Evolutionary conservation across 202 grass and related monocot genomes (phyloP), one percentile per base, ranked within the genome.

Genomic region (Bolboschoenoplectus hybrid): DNA sequence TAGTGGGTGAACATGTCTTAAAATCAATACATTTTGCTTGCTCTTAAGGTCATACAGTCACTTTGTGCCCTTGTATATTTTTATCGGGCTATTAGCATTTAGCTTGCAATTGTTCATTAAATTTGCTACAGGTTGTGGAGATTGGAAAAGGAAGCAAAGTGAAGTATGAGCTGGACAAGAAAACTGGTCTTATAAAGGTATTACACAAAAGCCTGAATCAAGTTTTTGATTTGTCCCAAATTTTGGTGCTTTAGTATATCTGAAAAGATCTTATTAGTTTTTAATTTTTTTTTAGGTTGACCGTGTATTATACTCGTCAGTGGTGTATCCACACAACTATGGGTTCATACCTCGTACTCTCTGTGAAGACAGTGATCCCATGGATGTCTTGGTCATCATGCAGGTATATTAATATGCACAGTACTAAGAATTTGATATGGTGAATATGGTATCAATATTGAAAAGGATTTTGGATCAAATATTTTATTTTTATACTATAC

Each of bases 131-230:
- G 95, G 95, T 98, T 55, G 94, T 95, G 67, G 95, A 98, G 81
- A 95, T 98, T n/a, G 88, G 88, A 32, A 95, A 91, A 84, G 95
- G 95, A 85, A 93, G 90, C 87, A 98, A 98, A 78, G 93, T 97
- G 75, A 97, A 97, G 81, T 97, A 97, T 80, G 95, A 97, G 81
- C 91, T 97, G 85, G 93, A 98, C 89, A 98, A 98, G 86, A 98
- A 95, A 93, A 98, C 93, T 85, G 95, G 93, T 40, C 82, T 98
- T 74, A 98, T 98, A 85, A 92, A 91, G 93, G 95, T 97, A 82
- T 82, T 71, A 17, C 2, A 14, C 14, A 32, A 26, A 26, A 67
- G 0, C 3, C 46, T 46, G 17, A 67, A 74, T 74, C 70, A 74
- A 32, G 4, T 74, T 74, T n/a, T 58, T 41, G 0, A 78, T 17